Percentiles rank a stretch among this genome's conserved stretches.
Conservation (phyloP, 306 rosid genomes). For the Sicyos edulis region DNA sequence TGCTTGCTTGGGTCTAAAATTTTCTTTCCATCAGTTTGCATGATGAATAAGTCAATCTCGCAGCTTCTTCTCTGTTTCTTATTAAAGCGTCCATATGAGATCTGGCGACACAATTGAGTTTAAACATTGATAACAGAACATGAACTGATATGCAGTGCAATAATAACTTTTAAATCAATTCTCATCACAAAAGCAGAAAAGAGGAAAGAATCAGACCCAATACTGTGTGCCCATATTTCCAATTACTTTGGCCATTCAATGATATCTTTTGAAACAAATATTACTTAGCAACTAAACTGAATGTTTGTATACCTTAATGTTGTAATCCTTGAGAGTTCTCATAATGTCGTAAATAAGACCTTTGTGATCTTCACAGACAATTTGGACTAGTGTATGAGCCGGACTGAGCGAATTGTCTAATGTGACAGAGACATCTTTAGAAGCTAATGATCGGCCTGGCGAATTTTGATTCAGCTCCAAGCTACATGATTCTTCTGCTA, state of each 20-base stretch:
- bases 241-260: not conserved
- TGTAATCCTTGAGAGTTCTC: constrained; percentile 94
- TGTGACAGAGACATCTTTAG: constrained; percentile 43
- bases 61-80: constrained; percentile 49
- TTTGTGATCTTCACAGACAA: constrained; percentile 84
- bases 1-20: constrained; percentile 75
- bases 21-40: constrained; percentile 91
- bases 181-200: not conserved
- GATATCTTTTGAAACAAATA: too few relatives aligned
- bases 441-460: constrained; percentile 39
- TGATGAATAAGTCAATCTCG: constrained; percentile 83
- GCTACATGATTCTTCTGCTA: constrained; percentile 50
- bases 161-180: not conserved
- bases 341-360: constrained; percentile 93
- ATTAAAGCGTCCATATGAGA: constrained; percentile 81
- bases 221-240: not conserved
- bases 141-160: constrained; percentile 18
- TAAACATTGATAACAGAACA: constrained; percentile 24
- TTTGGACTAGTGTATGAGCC: constrained; percentile 84
- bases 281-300: too few relatives aligned
- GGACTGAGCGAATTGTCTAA: constrained; percentile 88
- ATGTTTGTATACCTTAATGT: constrained; percentile 53
- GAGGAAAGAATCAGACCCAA: not conserved
- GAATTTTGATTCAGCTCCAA: constrained; percentile 34
- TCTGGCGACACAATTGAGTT: constrained; percentile 43